A percentile compares a stretch with the other conserved stretches of the same genome.
These are phyloP conservation scores for Ogataea degrootiae DNA, from an alignment of 805 yeast genomes.

Conservation along the genomic window DNA sequence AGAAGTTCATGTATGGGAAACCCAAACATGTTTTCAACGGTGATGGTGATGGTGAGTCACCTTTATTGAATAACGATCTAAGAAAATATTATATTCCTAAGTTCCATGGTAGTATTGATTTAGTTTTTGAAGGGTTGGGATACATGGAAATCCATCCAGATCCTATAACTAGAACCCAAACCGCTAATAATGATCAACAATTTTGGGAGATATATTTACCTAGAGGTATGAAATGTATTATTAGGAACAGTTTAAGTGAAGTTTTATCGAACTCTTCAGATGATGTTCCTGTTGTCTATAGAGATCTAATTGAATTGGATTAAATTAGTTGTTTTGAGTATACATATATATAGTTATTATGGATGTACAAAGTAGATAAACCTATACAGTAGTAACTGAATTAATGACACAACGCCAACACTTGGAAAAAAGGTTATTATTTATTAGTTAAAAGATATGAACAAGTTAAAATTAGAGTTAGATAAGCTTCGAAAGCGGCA, in stretches of 20 bases:
- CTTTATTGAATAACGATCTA: background rate
- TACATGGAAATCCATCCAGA: slow-evolving; percentile 6
- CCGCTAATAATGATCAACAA: background rate
- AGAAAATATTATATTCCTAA: slow-evolving; percentile 6
- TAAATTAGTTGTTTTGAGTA: background rate
- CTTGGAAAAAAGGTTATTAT: too few species aligned
- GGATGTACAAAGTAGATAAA: background rate
- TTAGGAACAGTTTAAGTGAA: slow-evolving; percentile 9
- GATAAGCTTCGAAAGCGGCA: too few species aligned
- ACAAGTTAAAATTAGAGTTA: too few species aligned
- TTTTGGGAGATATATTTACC: slow-evolving; percentile 10
- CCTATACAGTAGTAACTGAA: too few species aligned
- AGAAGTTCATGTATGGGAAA: too few species aligned
- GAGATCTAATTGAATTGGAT: background rate
- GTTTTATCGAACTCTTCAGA: background rate
- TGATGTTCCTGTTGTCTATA: background rate
- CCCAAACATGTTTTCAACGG: background rate
- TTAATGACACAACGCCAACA: too few species aligned
- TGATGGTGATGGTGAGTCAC: background rate
- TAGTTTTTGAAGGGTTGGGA: slow-evolving; percentile 15
- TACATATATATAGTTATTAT: background rate
- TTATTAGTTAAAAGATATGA: too few species aligned
- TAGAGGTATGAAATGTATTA: slow-evolving; percentile 1
- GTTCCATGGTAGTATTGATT: slow-evolving; percentile 5
- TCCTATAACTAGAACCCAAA: background rate